Evolutionary conservation across 2,329 filamentous ascomycete genomes (phyloP), one percentile per base, ranked within the genome.

Genomic region (Hypoxylon sp.): DNA sequence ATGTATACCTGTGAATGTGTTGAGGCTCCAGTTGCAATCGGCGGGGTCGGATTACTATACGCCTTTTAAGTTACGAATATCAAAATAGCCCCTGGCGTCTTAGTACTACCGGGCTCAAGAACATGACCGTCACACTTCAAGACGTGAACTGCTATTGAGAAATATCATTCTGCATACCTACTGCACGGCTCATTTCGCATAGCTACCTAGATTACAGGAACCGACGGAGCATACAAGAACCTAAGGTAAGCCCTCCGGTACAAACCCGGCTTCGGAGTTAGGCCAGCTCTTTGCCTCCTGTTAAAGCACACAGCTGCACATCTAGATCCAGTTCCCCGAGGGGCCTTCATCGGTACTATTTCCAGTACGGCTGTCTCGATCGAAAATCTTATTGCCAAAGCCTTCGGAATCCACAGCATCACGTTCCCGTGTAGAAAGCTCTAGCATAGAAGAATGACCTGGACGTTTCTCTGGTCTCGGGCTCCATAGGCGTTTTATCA

Each of bases 291-390:
- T 42, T 31, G 37, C 22, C 20, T 51, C 20, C 42, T 20, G 25
- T 17, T 49, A 46, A 35, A 14, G 11, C 30, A 44, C 35, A 49
- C 25, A 25, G 35, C 31, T 30, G 50, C 25, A 40, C 17, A 53
- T 48, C 73, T 68, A 76, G 31, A 75, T 75, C 74, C 74, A 76
- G 65, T 76, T 76, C 14, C 73, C 73, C 30, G 49, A 40, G 27
- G 72, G 73, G 22, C 46, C 46, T 33, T 68, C 66, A 35, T 57
- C 53, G 30, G 54, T 30, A n/a, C 40, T 53, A 31, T n/a, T 42
- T n/a, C 51, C 62, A 44, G 35, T 14, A 55, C 49, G 33, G 40
- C 31, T 27, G 13, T 48, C 53, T 6, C 51, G 56, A 22, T 27
- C 7, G 31, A 27, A 14, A 50, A 6, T 27, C 35, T 59, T 57